Conservation (phyloP, 305 asterid genomes). For the Rubia peregrina region DNA sequence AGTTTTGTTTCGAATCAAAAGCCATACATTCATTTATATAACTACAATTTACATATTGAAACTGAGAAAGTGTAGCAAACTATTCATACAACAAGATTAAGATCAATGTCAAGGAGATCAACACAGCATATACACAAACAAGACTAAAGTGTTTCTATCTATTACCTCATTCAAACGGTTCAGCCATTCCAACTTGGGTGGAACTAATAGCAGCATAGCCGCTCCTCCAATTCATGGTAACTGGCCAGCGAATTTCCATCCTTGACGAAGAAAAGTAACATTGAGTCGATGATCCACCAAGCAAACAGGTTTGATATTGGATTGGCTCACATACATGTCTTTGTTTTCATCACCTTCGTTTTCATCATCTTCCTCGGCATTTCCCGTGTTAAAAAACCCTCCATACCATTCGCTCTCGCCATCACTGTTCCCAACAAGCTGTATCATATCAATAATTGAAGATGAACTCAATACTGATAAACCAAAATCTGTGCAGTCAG, state of each 20-base stretch:
- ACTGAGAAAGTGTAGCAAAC: neutral
- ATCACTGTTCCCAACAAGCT: neutral
- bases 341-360: neutral
- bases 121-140: neutral
- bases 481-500: neutral
- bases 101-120: neutral
- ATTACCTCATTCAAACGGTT: neutral
- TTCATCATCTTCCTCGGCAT: neutral
- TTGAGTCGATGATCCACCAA: neutral
- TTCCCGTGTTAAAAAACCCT: neutral
- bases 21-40: neutral
- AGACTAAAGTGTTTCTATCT: neutral
- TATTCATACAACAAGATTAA: neutral
- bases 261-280: neutral
- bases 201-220: neutral
- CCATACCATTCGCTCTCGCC: neutral
- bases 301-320: neutral
- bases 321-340: neutral
- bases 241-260: neutral
- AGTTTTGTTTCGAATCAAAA: neutral
- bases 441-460: neutral
- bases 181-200: neutral
- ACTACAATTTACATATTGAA: too few species aligned
- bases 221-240: neutral
- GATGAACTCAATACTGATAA: neutral